Conservation (phyloP, 2,329 filamentous ascomycete genomes). For the Neophaeococcomyces aloes region DNA sequence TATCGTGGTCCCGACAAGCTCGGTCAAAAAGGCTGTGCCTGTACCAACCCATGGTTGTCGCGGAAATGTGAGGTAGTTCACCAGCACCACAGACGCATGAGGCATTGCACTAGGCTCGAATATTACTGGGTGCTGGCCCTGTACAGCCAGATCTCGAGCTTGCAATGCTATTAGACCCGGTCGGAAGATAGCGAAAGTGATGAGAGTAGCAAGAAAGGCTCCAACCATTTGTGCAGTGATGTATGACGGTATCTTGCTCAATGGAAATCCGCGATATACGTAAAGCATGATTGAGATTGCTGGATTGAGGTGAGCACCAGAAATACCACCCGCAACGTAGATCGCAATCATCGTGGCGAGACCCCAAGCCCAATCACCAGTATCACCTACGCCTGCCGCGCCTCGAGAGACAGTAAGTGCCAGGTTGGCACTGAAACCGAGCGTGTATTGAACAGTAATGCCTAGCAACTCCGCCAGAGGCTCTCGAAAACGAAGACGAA, state of each 20-base stretch:
- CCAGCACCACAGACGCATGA: slow-evolving; percentile 7
- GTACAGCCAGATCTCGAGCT: not conserved
- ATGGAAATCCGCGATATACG: slow-evolving; percentile 44
- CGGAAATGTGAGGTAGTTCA: slow-evolving; percentile 38
- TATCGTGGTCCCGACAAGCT: slow-evolving; percentile 36
- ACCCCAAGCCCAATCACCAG: slow-evolving; percentile 40
- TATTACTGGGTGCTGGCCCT: not conserved
- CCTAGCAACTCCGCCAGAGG: slow-evolving; percentile 45
- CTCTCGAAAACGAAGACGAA: slow-evolving; percentile 43
- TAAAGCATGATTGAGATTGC: slow-evolving; percentile 36
- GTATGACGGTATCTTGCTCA: slow-evolving; percentile 41
- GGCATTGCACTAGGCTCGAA: not conserved
- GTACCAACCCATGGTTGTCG: slow-evolving; percentile 30
- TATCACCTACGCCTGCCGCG: slow-evolving; percentile 33
- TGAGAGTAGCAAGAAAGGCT: slow-evolving; percentile 40
- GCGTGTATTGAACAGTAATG: slow-evolving; percentile 27
- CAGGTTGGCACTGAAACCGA: slow-evolving; percentile 43
- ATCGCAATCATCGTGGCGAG: slow-evolving; percentile 44
- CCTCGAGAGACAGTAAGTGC: slow-evolving; percentile 30
- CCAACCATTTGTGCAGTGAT: slow-evolving; percentile 43
- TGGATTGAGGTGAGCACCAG: slow-evolving; percentile 38
- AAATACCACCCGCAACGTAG: slow-evolving; percentile 39
- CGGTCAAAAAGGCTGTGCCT: slow-evolving; percentile 37
- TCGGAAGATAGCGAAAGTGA: slow-evolving; percentile 35
- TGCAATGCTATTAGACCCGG: slow-evolving; percentile 24